A percentile compares a stretch with the other conserved stretches of the same genome.
Evolutionary conservation across 129 eudicot genomes (phyloP).

Genomic region (Helianthus annuus): HanXRQr2.0-SUNRISE NC_035444.2:22775173-22775672

Average conservation of each 20-base stretch:
- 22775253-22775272: background rate
- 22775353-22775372: conserved; percentile 44
- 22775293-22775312: conserved; percentile 52
- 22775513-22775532: background rate
- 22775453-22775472: background rate
- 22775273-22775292: conserved; percentile 9
- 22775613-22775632: background rate
- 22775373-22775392: conserved; percentile 30
- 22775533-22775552: background rate
- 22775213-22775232: conserved; percentile 46
- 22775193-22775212: conserved; percentile 50
- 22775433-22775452: background rate
- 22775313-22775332: conserved; percentile 17
- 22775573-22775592: background rate
- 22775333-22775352: background rate
- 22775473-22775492: background rate
- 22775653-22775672: too few relatives aligned
- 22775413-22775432: background rate
- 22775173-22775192: conserved; percentile 26
- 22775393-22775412: conserved; percentile 6
- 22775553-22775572: background rate
- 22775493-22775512: background rate
- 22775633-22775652: background rate
- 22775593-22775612: background rate
- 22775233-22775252: conserved; percentile 24